Percentiles rank a stretch among this genome's conserved stretches.
Conservation (phyloP, 2,329 filamentous ascomycete genomes). For the Fusarium heterosporum region DNA sequence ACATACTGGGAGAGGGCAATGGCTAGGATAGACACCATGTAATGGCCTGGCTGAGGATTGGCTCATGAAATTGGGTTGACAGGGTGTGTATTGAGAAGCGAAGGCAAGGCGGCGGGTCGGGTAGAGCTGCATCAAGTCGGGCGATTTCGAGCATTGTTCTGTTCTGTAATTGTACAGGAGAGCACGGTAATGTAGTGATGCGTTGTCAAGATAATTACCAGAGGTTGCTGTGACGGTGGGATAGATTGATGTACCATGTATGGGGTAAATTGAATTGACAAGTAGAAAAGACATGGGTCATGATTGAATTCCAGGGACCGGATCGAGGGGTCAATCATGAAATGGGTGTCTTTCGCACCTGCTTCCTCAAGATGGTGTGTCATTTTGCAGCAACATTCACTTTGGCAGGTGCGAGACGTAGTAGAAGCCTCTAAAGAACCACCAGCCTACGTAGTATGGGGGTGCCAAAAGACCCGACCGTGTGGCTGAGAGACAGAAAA, state of each 20-base stretch:
- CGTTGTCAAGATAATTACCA: constrained; percentile 61
- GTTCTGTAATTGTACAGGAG: constrained; percentile 30
- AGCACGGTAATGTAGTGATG: constrained; percentile 56
- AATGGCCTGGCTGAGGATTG: constrained; percentile 38
- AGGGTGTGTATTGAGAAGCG: constrained; percentile 40
- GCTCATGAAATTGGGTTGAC: constrained; percentile 22
- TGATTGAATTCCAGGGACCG: constrained; percentile 33
- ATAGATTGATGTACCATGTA: constrained; percentile 28
- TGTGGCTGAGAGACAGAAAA: too few species aligned
- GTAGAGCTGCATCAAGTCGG: constrained; percentile 49
- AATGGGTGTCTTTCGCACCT: constrained; percentile 29
- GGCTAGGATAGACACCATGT: constrained; percentile 35
- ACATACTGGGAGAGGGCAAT: constrained; percentile 24
- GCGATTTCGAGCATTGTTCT: constrained; percentile 36
- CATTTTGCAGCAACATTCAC: constrained; percentile 14
- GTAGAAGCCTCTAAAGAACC: constrained; percentile 23
- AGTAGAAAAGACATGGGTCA: constrained; percentile 25
- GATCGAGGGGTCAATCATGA: constrained; percentile 31
- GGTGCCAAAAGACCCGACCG: too few species aligned
- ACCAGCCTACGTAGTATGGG: constrained; percentile 7
- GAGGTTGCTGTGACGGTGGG: constrained; percentile 48
- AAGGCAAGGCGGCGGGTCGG: constrained; percentile 48
- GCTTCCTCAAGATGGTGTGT: constrained; percentile 27
- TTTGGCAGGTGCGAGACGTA: constrained; percentile 26
- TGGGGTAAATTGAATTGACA: constrained; percentile 23